Evolutionary conservation across 73 alveolate genomes (phyloP), one percentile per base, ranked within the genome.

Genomic region (Tetrahymena thermophila): DNA sequence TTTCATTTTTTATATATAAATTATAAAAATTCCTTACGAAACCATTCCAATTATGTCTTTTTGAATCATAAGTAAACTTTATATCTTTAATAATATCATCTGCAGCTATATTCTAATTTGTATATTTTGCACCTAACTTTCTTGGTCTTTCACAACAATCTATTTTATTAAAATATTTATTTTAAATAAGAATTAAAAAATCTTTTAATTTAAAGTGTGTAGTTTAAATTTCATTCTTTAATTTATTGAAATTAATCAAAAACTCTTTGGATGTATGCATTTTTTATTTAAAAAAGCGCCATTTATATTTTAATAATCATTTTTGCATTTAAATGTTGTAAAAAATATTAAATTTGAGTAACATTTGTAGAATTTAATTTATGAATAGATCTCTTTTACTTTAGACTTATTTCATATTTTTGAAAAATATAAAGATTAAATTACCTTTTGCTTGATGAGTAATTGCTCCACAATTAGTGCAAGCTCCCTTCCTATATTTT

Each of bases 11-110:
- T 71, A n/a, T 4, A 1, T 23, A 28, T 14, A 71, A 25, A 28
- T 25, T 28, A 71, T n/a, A 16, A 28, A 28, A n/a, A 57, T 1
- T 57, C 35, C 38, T 71, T 71, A 71, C 89, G 11, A 71, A 98
- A 23, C 99, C 99, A 97, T 98, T 98, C 99, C 99, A 98, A 94
- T 99, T 96, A 96, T 98, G 99, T 94, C 99, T 97, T 96, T 98
- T 98, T 40, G 99, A 99, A 85, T 98, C 99, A 96, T 95, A 98
- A 94, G 96, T 96, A 14, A 98, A 94, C 34, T 94, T 94, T 6
- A n/a, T 35, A 34, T 96, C 96, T 93, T 98, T 97, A 23, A 96
- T 95, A 17, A 96, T 85, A 97, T 94, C 94, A 95, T 98, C 99
- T 96, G 98, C 99, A 84, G 96, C 42, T 56, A 98, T 97, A 95